Conservation (phyloP, 83 land plant species). For the Larix sibirica region DNA sequence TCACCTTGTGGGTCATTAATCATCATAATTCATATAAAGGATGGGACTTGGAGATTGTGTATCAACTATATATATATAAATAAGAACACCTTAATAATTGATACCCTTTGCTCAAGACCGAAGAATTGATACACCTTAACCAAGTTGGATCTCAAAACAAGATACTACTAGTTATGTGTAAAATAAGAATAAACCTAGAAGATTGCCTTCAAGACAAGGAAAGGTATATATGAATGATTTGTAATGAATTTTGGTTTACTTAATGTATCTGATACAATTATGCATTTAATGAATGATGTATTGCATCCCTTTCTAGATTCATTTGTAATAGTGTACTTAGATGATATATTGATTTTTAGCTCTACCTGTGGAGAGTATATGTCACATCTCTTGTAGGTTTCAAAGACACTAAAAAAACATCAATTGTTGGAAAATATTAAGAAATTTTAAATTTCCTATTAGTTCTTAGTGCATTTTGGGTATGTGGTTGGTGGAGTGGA, state of each 20-base stretch:
- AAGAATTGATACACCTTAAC: background rate
- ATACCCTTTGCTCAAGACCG: background rate
- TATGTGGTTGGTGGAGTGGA: no score
- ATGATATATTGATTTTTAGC: no score
- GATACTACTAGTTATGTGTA: background rate
- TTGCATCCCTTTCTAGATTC: background rate
- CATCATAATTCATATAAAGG: no score
- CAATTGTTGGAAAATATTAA: background rate
- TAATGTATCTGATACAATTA: background rate
- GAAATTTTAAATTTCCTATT: no score
- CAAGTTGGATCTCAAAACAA: background rate
- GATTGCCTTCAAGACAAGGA: background rate
- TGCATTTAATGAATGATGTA: background rate
- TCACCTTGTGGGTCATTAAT: background rate
- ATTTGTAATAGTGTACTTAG: background rate
- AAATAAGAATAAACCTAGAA: background rate
- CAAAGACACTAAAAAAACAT: no score
- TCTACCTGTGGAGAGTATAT: background rate
- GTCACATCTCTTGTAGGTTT: no score
- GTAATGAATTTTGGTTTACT: background rate
- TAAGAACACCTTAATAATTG: background rate
- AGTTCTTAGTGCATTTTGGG: no score
- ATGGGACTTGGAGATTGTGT: background rate
- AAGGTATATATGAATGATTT: background rate
- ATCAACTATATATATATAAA: background rate